These are phyloP conservation scores for Solanum lignicaule DNA, from an alignment of 257 asterid genomes.

Conservation along the genomic window DNA sequence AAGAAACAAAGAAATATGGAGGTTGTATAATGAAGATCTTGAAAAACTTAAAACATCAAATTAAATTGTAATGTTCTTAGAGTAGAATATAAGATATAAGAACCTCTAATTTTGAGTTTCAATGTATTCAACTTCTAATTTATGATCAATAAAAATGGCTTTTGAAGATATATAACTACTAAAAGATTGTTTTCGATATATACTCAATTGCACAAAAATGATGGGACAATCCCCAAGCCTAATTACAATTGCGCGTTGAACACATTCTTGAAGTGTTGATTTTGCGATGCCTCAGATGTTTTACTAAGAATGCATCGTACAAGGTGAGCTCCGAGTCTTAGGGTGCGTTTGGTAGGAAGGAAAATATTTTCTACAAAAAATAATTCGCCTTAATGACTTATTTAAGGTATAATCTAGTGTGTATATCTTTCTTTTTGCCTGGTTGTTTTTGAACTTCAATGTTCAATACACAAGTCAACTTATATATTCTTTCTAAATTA, in stretches of 20 bases:
- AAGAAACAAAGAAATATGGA: too few species aligned
- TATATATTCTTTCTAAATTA: neutral
- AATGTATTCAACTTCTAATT: neutral
- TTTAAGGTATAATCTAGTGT: neutral
- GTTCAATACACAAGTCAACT: neutral
- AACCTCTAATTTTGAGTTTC: neutral
- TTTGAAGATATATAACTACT: neutral
- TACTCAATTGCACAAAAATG: neutral
- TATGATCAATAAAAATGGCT: neutral
- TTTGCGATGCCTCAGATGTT: too few species aligned
- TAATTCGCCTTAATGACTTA: neutral
- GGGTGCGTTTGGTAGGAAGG: neutral
- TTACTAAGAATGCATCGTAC: too few species aligned
- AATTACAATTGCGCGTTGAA: too few species aligned
- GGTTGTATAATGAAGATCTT: too few species aligned
- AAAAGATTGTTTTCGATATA: neutral
- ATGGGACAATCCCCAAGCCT: too few species aligned
- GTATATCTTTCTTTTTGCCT: neutral
- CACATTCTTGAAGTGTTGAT: too few species aligned
- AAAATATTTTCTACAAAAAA: too few species aligned
- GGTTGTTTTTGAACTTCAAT: too few species aligned
- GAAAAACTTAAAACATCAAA: too few species aligned
- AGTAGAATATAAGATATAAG: too few species aligned
- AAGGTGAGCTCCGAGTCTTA: neutral
- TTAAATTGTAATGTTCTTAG: neutral